Evolutionary conservation across 2,329 filamentous ascomycete genomes (phyloP), one percentile per base, ranked within the genome.

Genomic region (Fusarium pininemorale): DNA sequence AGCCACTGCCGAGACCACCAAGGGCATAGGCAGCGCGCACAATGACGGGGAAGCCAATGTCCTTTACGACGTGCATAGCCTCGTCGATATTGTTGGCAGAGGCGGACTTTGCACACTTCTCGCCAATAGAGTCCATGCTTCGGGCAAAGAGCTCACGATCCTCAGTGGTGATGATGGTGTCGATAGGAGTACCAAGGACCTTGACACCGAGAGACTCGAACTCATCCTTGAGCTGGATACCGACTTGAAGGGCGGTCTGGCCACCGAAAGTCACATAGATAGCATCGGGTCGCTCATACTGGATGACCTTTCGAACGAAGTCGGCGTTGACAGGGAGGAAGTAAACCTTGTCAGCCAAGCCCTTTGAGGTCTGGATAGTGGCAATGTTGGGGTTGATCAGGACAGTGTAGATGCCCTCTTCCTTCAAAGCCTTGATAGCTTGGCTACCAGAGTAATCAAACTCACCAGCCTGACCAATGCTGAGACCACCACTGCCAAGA

Each of bases 331-430:
- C 96, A 2, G 96, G 96, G 48, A 98, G 87, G 88, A 98, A 99
- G 85, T 98, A 99, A 58, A 99, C 96, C 87, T 98, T 98, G 84
- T 99, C 96, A 20, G 96, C 96, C 60, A 99, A 87, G 74, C 96
- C 96, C 85, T 98, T 98, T 60, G 96, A 98, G 9, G 96, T 99
- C 83, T 99, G 96, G 72, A 98, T 98, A 1, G 96, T 99, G 75
- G 96, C 96, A 81, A 99, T 98, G 82, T 99, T 99, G 66, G 96
- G 96, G 85, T 99, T 99, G 88, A 99, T 98, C 73, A 99, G 87
- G 73, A 99, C 92, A 7, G 96, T 98, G 87, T 98, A 98, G 79
- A 98, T 98, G 70, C 95, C 96, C 84, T 98, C 96, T 83, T 98
- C 93, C 85, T 98, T 98, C 78, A 99, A 82, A 42, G 96, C 96